Evolutionary conservation across 1,284 basidiomycete genomes (phyloP).

Genomic region (Thecaphora thlaspeos): DNA sequence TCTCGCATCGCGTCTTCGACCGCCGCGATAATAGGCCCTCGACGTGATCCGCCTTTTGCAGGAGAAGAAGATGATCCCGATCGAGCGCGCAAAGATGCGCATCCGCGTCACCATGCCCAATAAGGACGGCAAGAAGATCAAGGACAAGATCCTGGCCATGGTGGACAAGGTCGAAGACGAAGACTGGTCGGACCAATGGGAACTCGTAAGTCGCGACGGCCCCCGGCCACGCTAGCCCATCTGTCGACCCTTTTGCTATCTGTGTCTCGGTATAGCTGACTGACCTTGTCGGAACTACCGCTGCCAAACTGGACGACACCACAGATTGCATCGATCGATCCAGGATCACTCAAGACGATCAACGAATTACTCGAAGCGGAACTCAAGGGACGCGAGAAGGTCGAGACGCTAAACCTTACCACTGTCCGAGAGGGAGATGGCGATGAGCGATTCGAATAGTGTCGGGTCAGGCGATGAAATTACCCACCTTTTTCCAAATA

Average conservation of each 20-base stretch:
- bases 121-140: slow-evolving; percentile 71
- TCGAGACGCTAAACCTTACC: slow-evolving; percentile 61
- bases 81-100: slow-evolving; percentile 89
- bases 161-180: slow-evolving; percentile 84
- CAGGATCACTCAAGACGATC: slow-evolving; percentile 82
- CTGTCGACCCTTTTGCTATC: too few relatives aligned
- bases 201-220: slow-evolving; percentile 66
- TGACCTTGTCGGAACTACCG: too few relatives aligned
- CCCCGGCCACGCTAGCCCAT: too few relatives aligned
- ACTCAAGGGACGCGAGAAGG: slow-evolving; percentile 70
- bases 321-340: slow-evolving; percentile 77
- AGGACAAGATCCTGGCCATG: slow-evolving; percentile 70
- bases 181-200: slow-evolving; percentile 78
- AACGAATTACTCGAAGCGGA: slow-evolving; percentile 85
- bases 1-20: slow-evolving; percentile 3
- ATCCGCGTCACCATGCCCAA: slow-evolving; percentile 77
- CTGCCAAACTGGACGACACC: too few relatives aligned
- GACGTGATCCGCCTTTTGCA: slow-evolving; percentile 81
- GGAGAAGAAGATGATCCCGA: slow-evolving; percentile 75
- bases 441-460: slow-evolving; percentile 40
- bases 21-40: slow-evolving; percentile 66
- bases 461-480: too few relatives aligned
- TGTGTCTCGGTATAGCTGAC: too few relatives aligned
- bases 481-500: too few relatives aligned
- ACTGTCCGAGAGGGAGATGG: slow-evolving; percentile 47